Evolutionary conservation across 1,284 basidiomycete genomes (phyloP).

Genomic region (Schizophyllum amplum): DNA sequence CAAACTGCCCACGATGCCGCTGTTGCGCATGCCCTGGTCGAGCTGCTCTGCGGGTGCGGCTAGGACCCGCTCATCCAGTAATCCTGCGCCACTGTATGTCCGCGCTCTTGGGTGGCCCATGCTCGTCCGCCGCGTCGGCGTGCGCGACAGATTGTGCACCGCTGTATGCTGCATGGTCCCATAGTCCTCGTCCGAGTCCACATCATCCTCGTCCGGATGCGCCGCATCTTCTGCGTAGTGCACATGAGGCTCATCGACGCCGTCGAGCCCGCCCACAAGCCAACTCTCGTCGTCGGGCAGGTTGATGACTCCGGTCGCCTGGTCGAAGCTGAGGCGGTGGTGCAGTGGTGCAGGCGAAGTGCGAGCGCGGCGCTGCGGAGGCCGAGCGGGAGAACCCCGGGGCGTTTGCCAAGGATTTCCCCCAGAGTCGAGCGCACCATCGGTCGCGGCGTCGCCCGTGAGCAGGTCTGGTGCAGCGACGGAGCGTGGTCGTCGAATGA

Average conservation of each 20-base stretch:
- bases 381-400: slow-evolving; percentile 2
- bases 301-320: slow-evolving; percentile 76
- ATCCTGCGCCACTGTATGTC: neutral
- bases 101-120: neutral
- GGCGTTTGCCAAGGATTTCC: slow-evolving; percentile 11
- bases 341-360: slow-evolving; percentile 24
- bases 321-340: slow-evolving; percentile 70
- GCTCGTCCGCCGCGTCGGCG: slow-evolving; percentile 1
- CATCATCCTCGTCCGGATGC: slow-evolving; percentile 22
- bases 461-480: slow-evolving; percentile 12
- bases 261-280: slow-evolving; percentile 43
- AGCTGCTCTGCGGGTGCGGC: neutral
- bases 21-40: slow-evolving; percentile 9
- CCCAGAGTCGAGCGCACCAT: slow-evolving; percentile 9
- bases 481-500: slow-evolving; percentile 29
- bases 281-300: slow-evolving; percentile 72
- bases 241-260: too few species aligned
- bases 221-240: neutral
- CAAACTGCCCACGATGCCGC: slow-evolving; percentile 10
- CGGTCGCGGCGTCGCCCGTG: slow-evolving; percentile 8
- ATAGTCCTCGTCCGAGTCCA: slow-evolving; percentile 17
- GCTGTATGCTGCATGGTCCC: slow-evolving; percentile 15
- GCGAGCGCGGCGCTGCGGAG: slow-evolving; percentile 2
- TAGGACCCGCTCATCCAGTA: neutral
- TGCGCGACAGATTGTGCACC: slow-evolving; percentile 18